Conservation (phyloP, 2,329 filamentous ascomycete species). For the Cladophialophora yegresii region DNA sequence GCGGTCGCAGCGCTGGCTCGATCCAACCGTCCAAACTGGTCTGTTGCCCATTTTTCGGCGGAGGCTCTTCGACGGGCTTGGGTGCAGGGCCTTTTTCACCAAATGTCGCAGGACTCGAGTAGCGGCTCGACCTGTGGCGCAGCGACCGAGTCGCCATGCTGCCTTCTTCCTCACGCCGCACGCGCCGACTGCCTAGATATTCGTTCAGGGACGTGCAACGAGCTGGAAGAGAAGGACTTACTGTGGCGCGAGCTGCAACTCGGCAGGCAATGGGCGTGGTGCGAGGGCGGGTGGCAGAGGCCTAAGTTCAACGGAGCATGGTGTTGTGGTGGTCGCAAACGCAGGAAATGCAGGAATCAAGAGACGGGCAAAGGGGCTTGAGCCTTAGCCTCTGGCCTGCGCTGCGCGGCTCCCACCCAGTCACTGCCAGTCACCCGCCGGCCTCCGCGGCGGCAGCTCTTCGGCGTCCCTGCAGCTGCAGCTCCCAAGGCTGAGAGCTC, state of each 20-base stretch:
- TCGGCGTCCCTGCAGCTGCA: conserved; percentile 7
- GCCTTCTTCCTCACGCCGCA: conserved; percentile 32
- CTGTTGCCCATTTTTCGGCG: conserved; percentile 29
- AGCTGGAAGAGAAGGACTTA: conserved; percentile 20
- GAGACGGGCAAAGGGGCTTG: conserved; percentile 25
- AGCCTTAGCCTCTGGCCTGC: conserved; percentile 3
- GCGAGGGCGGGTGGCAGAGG: conserved; percentile 17
- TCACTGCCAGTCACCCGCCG: conserved; percentile 9
- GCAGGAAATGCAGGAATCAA: conserved; percentile 21
- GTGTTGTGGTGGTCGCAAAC: conserved; percentile 24
- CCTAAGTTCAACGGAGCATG: conserved; percentile 12
- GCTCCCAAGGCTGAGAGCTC: conserved; percentile 28
- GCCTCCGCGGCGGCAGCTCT: conserved; percentile 12
- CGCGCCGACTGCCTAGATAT: conserved; percentile 28
- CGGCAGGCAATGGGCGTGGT: conserved; percentile 24
- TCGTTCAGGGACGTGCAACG: conserved; percentile 32
- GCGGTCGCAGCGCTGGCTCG: conserved; percentile 58
- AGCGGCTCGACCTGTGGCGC: conserved; percentile 36
- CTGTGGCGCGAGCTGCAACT: conserved; percentile 29
- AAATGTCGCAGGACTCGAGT: conserved; percentile 36
- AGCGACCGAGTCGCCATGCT: conserved; percentile 35
- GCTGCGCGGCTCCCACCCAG: background rate
- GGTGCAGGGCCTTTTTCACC: conserved; percentile 27
- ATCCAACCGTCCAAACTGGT: conserved; percentile 51
- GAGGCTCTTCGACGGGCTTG: conserved; percentile 30